phyloP scores from a whole-genome alignment of 2,329 filamentous ascomycete genomes.

The Fusarium denticulatum region DNA sequence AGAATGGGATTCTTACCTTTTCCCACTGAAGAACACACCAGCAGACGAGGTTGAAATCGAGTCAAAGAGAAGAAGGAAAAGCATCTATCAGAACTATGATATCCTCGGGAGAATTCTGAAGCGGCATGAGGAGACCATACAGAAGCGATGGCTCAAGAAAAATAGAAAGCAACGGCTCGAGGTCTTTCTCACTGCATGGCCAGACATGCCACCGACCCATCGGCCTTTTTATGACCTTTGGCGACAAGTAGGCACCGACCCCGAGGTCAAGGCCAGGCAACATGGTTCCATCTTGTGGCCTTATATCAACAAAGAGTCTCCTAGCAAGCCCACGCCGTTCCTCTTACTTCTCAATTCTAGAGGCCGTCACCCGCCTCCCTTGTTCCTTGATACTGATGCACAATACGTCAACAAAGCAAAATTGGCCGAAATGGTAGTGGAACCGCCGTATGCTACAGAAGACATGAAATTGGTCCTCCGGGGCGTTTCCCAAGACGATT shows the following conservation, averaged over 20 bases:
- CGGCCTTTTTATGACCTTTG: neutral
- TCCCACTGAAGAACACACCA: neutral
- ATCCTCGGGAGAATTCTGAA: fast-evolving
- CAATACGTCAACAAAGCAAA: fast-evolving
- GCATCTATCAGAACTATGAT: neutral
- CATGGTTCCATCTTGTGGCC: neutral
- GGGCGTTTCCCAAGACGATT: neutral
- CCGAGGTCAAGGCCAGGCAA: fast-evolving
- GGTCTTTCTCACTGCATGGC: neutral
- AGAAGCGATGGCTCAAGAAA: neutral
- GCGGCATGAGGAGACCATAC: neutral
- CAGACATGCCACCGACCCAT: neutral
- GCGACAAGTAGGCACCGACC: neutral
- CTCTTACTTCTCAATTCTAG: neutral
- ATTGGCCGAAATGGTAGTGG: neutral
- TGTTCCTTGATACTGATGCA: neutral
- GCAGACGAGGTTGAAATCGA: neutral
- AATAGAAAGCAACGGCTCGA: neutral
- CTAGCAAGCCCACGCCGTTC: neutral
- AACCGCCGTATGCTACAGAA: neutral
- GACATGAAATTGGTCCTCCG: neutral
- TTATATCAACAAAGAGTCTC: neutral
- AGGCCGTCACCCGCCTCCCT: neutral
- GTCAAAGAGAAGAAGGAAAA: neutral
- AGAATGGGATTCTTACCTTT: neutral